Evolutionary conservation across 805 yeast species (phyloP), one percentile per base, ranked within the genome.

Genomic region (Lipomyces spencermartinsiae): DNA sequence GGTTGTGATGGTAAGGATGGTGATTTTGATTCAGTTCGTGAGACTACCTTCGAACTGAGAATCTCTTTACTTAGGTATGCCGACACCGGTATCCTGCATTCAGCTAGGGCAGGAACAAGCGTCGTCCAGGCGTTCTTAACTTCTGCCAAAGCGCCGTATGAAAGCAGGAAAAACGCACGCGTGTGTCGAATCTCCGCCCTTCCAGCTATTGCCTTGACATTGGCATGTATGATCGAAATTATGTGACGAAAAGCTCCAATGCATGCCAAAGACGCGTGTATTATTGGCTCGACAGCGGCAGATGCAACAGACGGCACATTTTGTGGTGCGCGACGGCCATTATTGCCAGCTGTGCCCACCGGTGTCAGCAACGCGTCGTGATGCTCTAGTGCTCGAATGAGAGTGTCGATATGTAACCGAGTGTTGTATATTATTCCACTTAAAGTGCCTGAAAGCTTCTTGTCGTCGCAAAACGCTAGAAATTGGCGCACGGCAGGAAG

Each of bases 131-230:
- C 90, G 76, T 90, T 90, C 72, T 82, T 83, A 61, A 90, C 79
- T 76, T 90, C 95, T 64, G 85, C 84, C 69, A 89, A 85, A 0
- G 91, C 84, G 43, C 91, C 89, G 73, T 84, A 84, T 8, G 88
- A 73, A 5, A 88, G 83, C 76, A 89, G 79, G 68, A 87, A 83
- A 58, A 89, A 82, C 83, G 88, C 83, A 69, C 94, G 79, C 10
- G 89, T 82, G 73, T 87, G 88, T 69, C 90, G 85, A 16, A 88
- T 81, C 75, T 90, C 93, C 53, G 86, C 84, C 56, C 83, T 84
- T 51, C 81, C 82, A n/a, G 87, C 83, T 72, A 88, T 84, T 0
- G 80, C 71, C 0, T 78, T 74, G 59, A 86, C 80, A 73, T 86
- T 83, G 1, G 83, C 84, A 61, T 86, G 81, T 31, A 89, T 75